phyloP scores from a whole-genome alignment of 2,329 filamentous ascomycete genomes.

The Bipolaris zeicola region DNA sequence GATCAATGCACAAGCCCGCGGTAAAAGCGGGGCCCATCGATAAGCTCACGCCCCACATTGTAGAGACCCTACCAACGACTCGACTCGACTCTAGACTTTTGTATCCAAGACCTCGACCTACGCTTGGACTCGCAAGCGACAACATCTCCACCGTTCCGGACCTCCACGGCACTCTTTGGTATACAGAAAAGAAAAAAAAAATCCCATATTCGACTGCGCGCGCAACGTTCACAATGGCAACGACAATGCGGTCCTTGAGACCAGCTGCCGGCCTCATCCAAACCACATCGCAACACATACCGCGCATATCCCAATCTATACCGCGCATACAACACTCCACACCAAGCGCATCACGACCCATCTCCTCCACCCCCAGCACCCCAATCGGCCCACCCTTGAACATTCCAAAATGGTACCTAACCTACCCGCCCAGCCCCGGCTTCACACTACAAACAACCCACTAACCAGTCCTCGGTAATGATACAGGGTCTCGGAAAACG shows the following conservation, averaged over 20 bases:
- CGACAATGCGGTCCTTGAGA: slow-evolving; percentile 28
- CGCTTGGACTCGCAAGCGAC: not conserved
- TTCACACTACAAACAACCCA: not conserved
- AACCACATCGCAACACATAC: slow-evolving; percentile 12
- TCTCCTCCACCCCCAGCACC: slow-evolving; percentile 31
- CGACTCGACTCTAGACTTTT: slow-evolving; percentile 1
- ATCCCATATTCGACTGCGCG: too few relatives aligned
- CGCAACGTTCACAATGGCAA: not conserved
- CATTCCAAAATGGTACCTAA: slow-evolving; percentile 49
- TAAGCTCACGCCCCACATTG: not conserved
- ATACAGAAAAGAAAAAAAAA: not conserved
- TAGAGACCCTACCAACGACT: slow-evolving; percentile 6
- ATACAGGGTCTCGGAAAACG: slow-evolving; percentile 84
- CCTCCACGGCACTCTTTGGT: not conserved
- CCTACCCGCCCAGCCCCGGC: not conserved
- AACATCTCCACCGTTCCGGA: not conserved
- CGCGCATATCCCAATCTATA: slow-evolving; percentile 7
- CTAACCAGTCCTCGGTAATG: not conserved
- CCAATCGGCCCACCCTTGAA: slow-evolving; percentile 45
- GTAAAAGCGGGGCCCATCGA: slow-evolving; percentile 10
- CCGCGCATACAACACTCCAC: slow-evolving; percentile 7
- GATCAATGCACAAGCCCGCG: slow-evolving; percentile 23
- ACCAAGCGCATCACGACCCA: slow-evolving; percentile 27
- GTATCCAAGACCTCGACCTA: too few relatives aligned
- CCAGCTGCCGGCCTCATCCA: slow-evolving; percentile 21